phyloP scores from a whole-genome alignment of 495 filamentous ascomycete genomes.

The Neurospora intermedia region DNA sequence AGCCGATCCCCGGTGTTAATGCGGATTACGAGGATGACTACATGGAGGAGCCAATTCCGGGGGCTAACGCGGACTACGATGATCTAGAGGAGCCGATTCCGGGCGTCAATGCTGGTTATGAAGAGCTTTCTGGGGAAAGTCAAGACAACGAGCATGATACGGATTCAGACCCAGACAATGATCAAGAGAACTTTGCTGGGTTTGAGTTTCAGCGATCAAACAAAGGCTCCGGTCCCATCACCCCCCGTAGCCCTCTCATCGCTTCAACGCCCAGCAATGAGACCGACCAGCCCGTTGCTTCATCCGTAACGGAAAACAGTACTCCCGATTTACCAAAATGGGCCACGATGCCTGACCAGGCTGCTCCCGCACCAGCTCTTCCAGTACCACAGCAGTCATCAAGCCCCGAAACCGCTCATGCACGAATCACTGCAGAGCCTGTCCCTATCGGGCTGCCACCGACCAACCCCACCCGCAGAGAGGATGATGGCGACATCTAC shows the following conservation, averaged over 20 bases:
- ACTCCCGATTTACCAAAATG: slow-evolving; percentile 12
- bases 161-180: slow-evolving; percentile 31
- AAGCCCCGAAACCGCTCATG: not conserved
- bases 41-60: slow-evolving; percentile 19
- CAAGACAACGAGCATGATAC: slow-evolving; percentile 10
- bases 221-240: slow-evolving; percentile 35
- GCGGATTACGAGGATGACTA: slow-evolving; percentile 48
- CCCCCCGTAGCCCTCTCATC: slow-evolving; percentile 34
- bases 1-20: slow-evolving; percentile 66
- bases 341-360: not conserved
- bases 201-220: slow-evolving; percentile 44
- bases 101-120: slow-evolving; percentile 59
- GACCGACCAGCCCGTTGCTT: slow-evolving; percentile 38
- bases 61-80: slow-evolving; percentile 46
- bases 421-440: slow-evolving; percentile 5
- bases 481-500: slow-evolving; percentile 63
- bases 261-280: slow-evolving; percentile 44
- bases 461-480: not conserved
- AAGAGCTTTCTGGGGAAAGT: slow-evolving; percentile 23
- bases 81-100: slow-evolving; percentile 68
- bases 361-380: not conserved
- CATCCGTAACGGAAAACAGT: slow-evolving; percentile 35
- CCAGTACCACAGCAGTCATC: slow-evolving; percentile 4
- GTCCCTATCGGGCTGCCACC: slow-evolving; percentile 13
- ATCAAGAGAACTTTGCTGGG: slow-evolving; percentile 43